A percentile compares a stretch with the other conserved stretches of the same genome.
Conservation (phyloP, 208 protist species). For the Vickermania spadyakhi region DNA sequence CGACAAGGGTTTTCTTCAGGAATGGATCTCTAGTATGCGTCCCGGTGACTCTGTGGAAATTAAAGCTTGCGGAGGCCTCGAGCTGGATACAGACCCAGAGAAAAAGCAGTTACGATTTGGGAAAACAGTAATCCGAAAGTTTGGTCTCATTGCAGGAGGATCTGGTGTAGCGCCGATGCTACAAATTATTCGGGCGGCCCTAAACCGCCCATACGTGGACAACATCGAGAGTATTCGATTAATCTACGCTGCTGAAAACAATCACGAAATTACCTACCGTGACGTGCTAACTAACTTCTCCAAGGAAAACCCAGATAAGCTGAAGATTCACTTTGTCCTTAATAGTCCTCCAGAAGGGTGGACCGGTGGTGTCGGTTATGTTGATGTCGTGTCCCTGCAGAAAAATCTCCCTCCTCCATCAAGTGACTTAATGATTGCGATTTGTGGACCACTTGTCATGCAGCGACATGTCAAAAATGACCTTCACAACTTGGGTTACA, state of each 20-base stretch:
- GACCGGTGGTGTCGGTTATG: conserved; percentile 57
- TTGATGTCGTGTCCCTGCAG: conserved; percentile 24
- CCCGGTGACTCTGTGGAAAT: conserved; percentile 67
- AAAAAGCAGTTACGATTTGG: conserved; percentile 40
- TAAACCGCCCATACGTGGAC: conserved; percentile 36
- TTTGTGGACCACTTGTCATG: conserved; percentile 74
- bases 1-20: conserved; percentile 54
- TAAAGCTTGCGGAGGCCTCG: conserved; percentile 43
- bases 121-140: conserved; percentile 26
- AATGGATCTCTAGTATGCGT: conserved; percentile 48
- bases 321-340: conserved; percentile 34
- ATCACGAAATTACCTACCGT: conserved; percentile 50
- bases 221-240: conserved; percentile 37
- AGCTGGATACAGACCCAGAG: conserved; percentile 24
- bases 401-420: conserved; percentile 31
- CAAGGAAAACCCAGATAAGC: conserved; percentile 31
- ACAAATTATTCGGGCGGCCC: conserved; percentile 60
- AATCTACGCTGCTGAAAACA: conserved; percentile 51
- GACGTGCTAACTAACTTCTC: conserved; percentile 18
- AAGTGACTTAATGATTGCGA: conserved; percentile 61
- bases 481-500: conserved; percentile 41
- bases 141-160: conserved; percentile 50
- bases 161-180: conserved; percentile 72
- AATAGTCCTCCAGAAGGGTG: conserved; percentile 44
- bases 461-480: conserved; percentile 46